Evolutionary conservation across 2,329 filamentous ascomycete species (phyloP).

Genomic region (Fusarium buharicum): DNA sequence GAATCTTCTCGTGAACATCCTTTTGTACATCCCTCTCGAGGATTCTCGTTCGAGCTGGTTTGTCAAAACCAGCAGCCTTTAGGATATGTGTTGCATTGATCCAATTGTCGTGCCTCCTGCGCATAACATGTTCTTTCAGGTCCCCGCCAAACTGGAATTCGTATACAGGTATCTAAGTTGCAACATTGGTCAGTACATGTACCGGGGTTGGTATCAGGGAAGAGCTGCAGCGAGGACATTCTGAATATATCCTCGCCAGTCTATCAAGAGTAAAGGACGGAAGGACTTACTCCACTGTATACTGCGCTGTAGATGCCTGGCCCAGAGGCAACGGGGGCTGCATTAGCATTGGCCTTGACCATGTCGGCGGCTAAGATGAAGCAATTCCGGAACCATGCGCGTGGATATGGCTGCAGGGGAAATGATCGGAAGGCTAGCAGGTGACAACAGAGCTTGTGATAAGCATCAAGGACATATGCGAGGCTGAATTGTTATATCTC

Average conservation of each 20-base stretch:
- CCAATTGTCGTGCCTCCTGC: conserved; percentile 91
- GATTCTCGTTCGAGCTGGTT: conserved; percentile 93
- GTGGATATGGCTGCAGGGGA: conserved; percentile 4
- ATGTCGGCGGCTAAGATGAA: conserved; percentile 51
- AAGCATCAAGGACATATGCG: conserved; percentile 13
- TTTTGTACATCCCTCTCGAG: conserved; percentile 97
- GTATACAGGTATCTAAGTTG: conserved; percentile 85
- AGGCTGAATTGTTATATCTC: conserved; percentile 19
- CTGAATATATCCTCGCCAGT: not conserved
- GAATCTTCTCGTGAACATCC: conserved; percentile 95
- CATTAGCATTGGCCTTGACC: conserved; percentile 56
- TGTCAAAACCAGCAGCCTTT: conserved; percentile 97
- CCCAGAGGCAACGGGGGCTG: conserved; percentile 46
- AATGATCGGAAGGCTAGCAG: conserved; percentile 4
- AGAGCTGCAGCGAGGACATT: conserved; percentile 4
- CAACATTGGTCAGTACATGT: conserved; percentile 19
- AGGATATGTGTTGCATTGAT: conserved; percentile 99
- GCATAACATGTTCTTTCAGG: conserved; percentile 90
- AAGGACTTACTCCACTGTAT: conserved; percentile 71
- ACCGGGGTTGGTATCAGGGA: not conserved
- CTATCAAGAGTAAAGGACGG: not conserved
- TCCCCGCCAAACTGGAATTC: conserved; percentile 88
- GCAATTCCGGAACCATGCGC: conserved; percentile 38
- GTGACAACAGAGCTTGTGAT: not conserved
- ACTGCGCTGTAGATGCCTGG: conserved; percentile 74